Evolutionary conservation across 257 asterid species (phyloP), one percentile per base, ranked within the genome.

Genomic region (Fraxinus anomala): DNA sequence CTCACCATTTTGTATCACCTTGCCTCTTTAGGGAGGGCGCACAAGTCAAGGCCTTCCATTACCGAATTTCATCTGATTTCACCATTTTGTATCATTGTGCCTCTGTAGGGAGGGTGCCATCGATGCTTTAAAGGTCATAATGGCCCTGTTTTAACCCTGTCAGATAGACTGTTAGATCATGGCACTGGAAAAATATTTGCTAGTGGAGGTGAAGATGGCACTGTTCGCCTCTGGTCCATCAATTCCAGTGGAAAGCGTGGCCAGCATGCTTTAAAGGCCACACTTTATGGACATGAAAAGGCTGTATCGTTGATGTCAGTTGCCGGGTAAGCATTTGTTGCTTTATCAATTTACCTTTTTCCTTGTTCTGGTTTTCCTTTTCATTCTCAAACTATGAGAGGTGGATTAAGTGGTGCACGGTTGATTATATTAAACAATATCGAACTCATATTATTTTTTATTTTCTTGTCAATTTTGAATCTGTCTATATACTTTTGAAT

Each of bases 171-270:
- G 44, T 68, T 93, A 83, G 98, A 94, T 54, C 89, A 89, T 81
- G 73, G 72, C 77, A 47, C 68, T 66, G 88, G 84, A 26, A 88
- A 88, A 69, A 51, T 92, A 70, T 85, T 92, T 84, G 96, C 97
- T 68, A 94, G 96, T 78, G 97, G 97, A 82, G 95, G 98, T 73
- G 91, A 79, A 83, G 98, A 94, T 89, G 85, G 93, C 33, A 90
- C 92, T 19, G 92, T 92, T 82, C 94, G 97, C 78, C 90, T 94
- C 47, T 94, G 98, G 98, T 92, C 97, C 72, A 65, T 88, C 74
- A 79, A 82, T 81, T 87, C 93, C 73, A 76, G 87, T 82, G 95
- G 96, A 80, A 90, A 89, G 74, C 91, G 89, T 70, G 91, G 96
- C 75, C 90, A 89, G 70, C 90, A 83, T 51, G 91, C 92, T 70